These are phyloP conservation scores for Theobroma grandiflorum DNA, from an alignment of 441 rosid genomes.

Conservation along the genomic window DNA sequence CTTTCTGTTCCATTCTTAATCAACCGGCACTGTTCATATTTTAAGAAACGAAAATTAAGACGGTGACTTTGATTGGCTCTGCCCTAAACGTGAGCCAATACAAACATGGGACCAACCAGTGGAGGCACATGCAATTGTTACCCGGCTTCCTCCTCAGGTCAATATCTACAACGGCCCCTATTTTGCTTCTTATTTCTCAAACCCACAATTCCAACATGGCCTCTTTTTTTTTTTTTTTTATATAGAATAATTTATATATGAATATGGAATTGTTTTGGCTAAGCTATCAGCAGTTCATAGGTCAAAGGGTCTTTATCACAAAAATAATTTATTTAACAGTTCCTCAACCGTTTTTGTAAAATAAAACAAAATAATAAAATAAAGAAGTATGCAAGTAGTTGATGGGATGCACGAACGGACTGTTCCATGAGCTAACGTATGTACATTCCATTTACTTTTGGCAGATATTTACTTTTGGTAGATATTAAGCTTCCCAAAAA, in stretches of 20 bases:
- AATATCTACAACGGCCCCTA: background rate
- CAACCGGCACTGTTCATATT: too few relatives aligned
- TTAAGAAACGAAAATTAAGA: background rate
- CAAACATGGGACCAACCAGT: constrained; percentile 6
- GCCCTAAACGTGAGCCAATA: background rate
- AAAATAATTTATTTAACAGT: background rate
- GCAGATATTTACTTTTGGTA: background rate
- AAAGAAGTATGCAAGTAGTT: background rate
- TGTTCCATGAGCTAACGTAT: background rate
- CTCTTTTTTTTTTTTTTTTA: too few relatives aligned
- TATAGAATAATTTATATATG: background rate
- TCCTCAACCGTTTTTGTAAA: background rate
- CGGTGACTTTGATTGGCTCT: background rate
- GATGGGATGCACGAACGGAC: background rate
- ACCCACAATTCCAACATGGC: background rate
- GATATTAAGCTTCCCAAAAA: background rate
- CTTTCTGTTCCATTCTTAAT: too few relatives aligned
- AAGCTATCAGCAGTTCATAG: background rate
- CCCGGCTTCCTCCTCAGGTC: background rate
- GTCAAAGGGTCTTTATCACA: background rate
- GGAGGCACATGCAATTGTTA: background rate
- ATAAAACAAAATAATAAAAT: too few relatives aligned
- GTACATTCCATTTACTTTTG: background rate
- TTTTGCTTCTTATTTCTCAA: background rate
- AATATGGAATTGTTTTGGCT: background rate